phyloP scores from a whole-genome alignment of 371 early-diverging fungal species.

The Parasitella parasitica region DNA sequence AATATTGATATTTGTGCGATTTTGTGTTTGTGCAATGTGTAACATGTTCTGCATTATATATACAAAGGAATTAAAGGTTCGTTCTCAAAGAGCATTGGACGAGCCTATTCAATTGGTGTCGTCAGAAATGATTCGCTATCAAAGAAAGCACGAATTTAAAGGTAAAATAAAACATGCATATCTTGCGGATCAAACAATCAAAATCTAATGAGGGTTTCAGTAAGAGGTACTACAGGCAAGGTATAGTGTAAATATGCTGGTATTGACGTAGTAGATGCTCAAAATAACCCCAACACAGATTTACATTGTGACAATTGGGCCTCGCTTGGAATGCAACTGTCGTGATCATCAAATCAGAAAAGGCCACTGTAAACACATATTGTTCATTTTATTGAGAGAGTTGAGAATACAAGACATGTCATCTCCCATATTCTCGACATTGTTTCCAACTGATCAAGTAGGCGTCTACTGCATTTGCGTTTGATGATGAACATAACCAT shows the following conservation, averaged over 20 bases:
- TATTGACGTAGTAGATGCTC: not conserved
- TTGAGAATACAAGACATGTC: not conserved
- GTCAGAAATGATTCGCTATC: constrained; percentile 3
- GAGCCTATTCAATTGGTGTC: constrained; percentile 7
- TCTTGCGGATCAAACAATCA: too few relatives aligned
- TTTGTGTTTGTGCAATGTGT: not conserved
- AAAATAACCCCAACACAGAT: not conserved
- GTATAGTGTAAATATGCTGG: not conserved
- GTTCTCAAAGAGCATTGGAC: constrained; percentile 1
- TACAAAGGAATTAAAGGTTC: not conserved
- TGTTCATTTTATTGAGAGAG: constrained; percentile 12
- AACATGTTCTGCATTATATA: not conserved
- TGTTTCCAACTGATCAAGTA: constrained; percentile 13
- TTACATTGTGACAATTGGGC: constrained; percentile 16
- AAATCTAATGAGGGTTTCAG: not conserved
- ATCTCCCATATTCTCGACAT: constrained; percentile 1
- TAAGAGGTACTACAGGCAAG: constrained; percentile 21
- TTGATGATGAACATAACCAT: not conserved
- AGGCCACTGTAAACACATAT: constrained; percentile 22
- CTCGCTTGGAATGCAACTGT: constrained; percentile 14
- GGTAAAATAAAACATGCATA: not conserved
- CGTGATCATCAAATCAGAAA: constrained; percentile 5
- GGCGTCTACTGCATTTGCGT: not conserved
- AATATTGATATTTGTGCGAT: not conserved
- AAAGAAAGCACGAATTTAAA: constrained; percentile 11